phyloP scores from a whole-genome alignment of 768 basidiomycete species.

The Amanita inopinata region DNA sequence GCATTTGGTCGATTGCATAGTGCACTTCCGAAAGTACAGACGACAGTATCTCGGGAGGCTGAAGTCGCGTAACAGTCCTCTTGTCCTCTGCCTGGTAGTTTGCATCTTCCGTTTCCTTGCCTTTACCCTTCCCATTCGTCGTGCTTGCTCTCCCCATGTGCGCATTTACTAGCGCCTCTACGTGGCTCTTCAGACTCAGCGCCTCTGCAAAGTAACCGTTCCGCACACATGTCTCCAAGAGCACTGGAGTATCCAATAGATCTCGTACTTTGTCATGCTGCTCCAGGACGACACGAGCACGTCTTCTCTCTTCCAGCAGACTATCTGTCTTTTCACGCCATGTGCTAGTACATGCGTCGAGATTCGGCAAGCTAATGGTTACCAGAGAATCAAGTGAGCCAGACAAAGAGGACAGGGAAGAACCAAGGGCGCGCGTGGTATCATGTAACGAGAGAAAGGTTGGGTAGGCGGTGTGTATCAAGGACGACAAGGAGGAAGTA shows the following conservation, averaged over 20 bases:
- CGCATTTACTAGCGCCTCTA: constrained; percentile 36
- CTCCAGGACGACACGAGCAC: constrained; percentile 80
- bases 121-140: constrained; percentile 27
- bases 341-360: constrained; percentile 61
- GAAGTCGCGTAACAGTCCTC: constrained; percentile 1
- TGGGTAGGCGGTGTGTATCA: constrained; percentile 86
- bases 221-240: constrained; percentile 89
- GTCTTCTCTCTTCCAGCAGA: constrained; percentile 65
- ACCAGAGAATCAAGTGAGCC: constrained; percentile 64
- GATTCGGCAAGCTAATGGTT: constrained; percentile 55
- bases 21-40: constrained; percentile 61
- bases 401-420: constrained; percentile 67
- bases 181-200: constrained; percentile 73
- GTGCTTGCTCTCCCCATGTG: neutral
- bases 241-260: constrained; percentile 79
- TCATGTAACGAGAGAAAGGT: constrained; percentile 86
- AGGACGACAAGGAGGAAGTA: constrained; percentile 79
- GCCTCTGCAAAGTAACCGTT: constrained; percentile 92
- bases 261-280: constrained; percentile 91
- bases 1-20: constrained; percentile 61
- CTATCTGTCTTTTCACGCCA: constrained; percentile 69
- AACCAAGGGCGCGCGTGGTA: constrained; percentile 63
- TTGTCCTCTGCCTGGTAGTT: too few species aligned
- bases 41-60: constrained; percentile 40
- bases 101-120: constrained; percentile 4